These are phyloP conservation scores for Podaxis mareebaensis DNA, from an alignment of 768 basidiomycete species.

Conservation along the genomic window DNA sequence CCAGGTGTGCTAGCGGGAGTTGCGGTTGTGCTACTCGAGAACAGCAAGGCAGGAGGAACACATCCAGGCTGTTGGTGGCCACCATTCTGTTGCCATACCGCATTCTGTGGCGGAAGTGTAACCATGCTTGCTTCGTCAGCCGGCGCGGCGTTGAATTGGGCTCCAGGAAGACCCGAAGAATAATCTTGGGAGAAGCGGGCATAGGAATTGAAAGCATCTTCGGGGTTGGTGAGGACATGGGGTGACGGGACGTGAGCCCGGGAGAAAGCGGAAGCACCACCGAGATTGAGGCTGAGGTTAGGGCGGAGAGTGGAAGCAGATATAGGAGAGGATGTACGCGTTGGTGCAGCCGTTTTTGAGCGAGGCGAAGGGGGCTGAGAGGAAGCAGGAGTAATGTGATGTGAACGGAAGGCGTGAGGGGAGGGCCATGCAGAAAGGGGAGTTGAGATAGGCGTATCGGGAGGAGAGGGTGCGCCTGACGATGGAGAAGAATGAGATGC, in stretches of 20 bases:
- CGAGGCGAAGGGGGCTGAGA: slow-evolving; percentile 51
- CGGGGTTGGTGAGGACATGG: slow-evolving; percentile 29
- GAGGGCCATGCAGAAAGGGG: slow-evolving; percentile 43
- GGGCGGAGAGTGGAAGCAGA: slow-evolving; percentile 21
- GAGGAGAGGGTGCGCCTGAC: slow-evolving; percentile 43
- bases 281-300: slow-evolving; percentile 24
- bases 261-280: slow-evolving; percentile 24
- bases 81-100: slow-evolving; percentile 14
- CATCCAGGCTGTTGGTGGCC: slow-evolving; percentile 38
- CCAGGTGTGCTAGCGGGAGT: slow-evolving; percentile 50
- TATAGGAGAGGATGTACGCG: slow-evolving; percentile 33
- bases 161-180: slow-evolving; percentile 61
- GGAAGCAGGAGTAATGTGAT: slow-evolving; percentile 37
- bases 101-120: slow-evolving; percentile 7
- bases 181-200: slow-evolving; percentile 66
- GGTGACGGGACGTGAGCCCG: slow-evolving; percentile 21
- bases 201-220: slow-evolving; percentile 70
- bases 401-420: slow-evolving; percentile 30
- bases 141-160: slow-evolving; percentile 41
- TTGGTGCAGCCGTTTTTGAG: slow-evolving; percentile 39
- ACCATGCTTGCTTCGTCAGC: slow-evolving; percentile 37
- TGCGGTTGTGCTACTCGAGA: slow-evolving; percentile 37
- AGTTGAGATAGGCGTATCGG: slow-evolving; percentile 55
- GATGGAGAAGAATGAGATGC: slow-evolving; percentile 40
- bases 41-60: slow-evolving; percentile 67